Evolutionary conservation across 2,329 filamentous ascomycete species (phyloP).

Genomic region (Cryphonectria parasitica): DNA sequence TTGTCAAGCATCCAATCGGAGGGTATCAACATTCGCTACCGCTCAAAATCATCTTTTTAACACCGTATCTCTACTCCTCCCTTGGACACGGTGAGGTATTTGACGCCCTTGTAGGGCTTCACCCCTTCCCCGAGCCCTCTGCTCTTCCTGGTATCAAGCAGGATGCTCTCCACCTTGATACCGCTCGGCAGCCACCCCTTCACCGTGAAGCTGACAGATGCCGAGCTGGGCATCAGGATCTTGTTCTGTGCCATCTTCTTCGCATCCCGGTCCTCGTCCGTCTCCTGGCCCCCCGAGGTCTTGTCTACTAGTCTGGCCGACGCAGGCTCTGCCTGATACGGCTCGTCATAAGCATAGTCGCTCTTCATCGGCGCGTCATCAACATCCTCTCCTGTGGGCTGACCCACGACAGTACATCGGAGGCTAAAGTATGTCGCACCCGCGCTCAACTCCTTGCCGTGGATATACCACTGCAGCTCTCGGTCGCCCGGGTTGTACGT

Average conservation of each 20-base stretch:
- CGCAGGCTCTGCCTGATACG: conserved; percentile 54
- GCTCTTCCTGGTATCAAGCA: conserved; percentile 77
- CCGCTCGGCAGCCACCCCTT: conserved; percentile 72
- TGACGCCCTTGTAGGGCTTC: conserved; percentile 97
- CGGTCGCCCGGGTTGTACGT: conserved; percentile 75
- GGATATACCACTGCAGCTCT: conserved; percentile 80
- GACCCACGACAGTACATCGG: conserved; percentile 78
- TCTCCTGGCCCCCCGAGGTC: conserved; percentile 36
- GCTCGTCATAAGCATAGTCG: conserved; percentile 59
- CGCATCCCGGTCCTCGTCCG: conserved; percentile 52
- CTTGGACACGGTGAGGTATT: conserved; percentile 82
- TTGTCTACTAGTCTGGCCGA: conserved; percentile 41
- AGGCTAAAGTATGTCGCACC: conserved; percentile 72
- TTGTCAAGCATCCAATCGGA: neutral
- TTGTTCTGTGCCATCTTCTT: conserved; percentile 69
- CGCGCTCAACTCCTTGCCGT: conserved; percentile 72
- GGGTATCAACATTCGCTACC: neutral
- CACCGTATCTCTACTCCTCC: conserved; percentile 68
- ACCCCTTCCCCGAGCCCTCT: conserved; percentile 83
- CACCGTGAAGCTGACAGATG: conserved; percentile 71
- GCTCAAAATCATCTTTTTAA: conserved; percentile 35
- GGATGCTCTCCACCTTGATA: conserved; percentile 68
- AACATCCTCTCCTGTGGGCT: conserved; percentile 50
- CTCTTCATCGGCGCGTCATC: conserved; percentile 51
- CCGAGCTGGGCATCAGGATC: conserved; percentile 79